Base-by-base conservation (phyloP, 805 yeast genomes). In the Sugiyamaella mastotermitis region DNA sequence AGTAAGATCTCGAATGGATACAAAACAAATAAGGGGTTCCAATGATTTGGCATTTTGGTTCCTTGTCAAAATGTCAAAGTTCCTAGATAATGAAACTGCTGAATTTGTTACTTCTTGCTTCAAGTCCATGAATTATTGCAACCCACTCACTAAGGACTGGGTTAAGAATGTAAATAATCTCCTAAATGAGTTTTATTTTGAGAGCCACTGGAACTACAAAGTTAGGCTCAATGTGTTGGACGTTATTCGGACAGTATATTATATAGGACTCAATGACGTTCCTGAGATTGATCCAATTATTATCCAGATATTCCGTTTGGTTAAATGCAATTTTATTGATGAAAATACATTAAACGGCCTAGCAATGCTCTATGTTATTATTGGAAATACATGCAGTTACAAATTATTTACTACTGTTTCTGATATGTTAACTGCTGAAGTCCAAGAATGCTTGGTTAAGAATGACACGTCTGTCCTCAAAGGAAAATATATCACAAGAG, bases 81-180 rank as follows among this genome's bases (percentile, higher is more conserved):
- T 55, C 35, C 46, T 76, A 19, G 58, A 68, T 8, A 58, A 60
- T 1, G 58, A 55, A 3, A 59, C 61, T 8, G 64, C 70, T n/a
- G 46, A 56, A 4, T 66, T 62, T 36, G 67, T 82, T 3, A 53
- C 81, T 19, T 56, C 62, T 2, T 69, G 61, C 47, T 78, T 74
- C 52, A 57, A 60, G 3, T 61, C 64, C 9, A 72, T 73, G 37
- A 67, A 70, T 37, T 51, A 69, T 21, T 80, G 88, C 50, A 66
- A 78, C 2, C 72, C 76, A 8, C 53, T 77, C 4, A 57, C 70
- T 21, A 61, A 69, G 0, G 55, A 65, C 6, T 80, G 87, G 83
- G 58, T 60, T 33, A 64, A 57, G 2, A 72, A 74, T 45, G 60
- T 74, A 28, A 53, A 56, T 5, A 55, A 58, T 21, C 47, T 80